Base-by-base conservation (phyloP, 768 basidiomycete genomes). In the Tylopilus intermedius region DNA sequence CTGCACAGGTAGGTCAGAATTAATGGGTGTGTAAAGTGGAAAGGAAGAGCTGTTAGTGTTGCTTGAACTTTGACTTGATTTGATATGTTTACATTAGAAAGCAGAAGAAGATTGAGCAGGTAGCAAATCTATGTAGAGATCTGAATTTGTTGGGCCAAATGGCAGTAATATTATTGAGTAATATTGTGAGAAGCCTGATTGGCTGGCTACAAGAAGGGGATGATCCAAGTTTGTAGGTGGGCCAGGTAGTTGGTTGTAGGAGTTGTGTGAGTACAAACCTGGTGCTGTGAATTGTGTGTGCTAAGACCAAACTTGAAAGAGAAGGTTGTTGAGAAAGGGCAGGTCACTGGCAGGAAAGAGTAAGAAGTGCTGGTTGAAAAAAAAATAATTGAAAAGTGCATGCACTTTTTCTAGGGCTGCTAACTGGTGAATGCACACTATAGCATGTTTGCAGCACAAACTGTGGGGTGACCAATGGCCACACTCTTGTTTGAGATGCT, bases 321-420 rank as follows among this genome's bases (percentile, higher is more conserved):
- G 75, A 11, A 88, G 80, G 67, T 91, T 90, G 62, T 91, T 86
- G 37, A 92, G 76, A 1, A 88, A 88, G 62, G 90, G 89, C 2
- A 92, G 74, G 67, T 92, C 90, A 41, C 85, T 87, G 61, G 3
- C 42, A 21, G 33, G 45, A 27, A 27, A 1, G 13, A 22, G 27
- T 45, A 54, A 50, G 43, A 6, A 11, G 43, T 15, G 41, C 5
- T n/a, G 26, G 22, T 29, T 3, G 4, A 9, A 9, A 32, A 10
- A 9, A 9, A 32, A n/a, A 37, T 18, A 7, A 58, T 33, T 58
- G 55, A 57, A 18, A 18, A 45, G 35, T 21, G 74, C 83, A 47
- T 53, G 86, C 83, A 92, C 83, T 79, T 91, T 92, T 72, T 92
- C 90, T 15, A 86, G 83, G 0, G 90, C 90, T 14, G 86, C 88